Evolutionary conservation across 495 filamentous ascomycete species (phyloP).

Genomic region (Penicillium steckii): DNA sequence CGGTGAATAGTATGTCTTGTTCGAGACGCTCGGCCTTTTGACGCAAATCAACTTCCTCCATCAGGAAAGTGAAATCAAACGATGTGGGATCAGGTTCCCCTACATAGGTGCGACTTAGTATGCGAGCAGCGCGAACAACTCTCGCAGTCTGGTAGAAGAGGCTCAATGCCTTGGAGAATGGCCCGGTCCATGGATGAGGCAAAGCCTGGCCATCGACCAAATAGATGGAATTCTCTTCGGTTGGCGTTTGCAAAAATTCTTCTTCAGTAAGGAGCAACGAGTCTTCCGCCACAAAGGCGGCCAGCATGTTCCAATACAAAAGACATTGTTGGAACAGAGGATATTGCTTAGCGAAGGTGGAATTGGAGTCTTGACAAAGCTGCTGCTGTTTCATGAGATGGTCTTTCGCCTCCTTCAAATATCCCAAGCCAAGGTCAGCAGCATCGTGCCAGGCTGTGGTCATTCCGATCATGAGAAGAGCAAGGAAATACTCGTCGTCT

Average conservation of each 20-base stretch:
- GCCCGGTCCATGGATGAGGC: conserved; percentile 27
- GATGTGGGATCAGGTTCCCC: conserved; percentile 10
- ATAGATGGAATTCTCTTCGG: conserved; percentile 19
- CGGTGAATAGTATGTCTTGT: conserved; percentile 21
- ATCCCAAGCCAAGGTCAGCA: conserved; percentile 20
- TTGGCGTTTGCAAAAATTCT: conserved; percentile 12
- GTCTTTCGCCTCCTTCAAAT: conserved; percentile 24
- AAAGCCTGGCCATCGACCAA: conserved; percentile 23
- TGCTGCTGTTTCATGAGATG: conserved; percentile 18
- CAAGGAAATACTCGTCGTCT: conserved; percentile 26
- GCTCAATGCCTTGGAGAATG: conserved; percentile 18
- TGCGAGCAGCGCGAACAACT: conserved; percentile 17
- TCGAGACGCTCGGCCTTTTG: conserved; percentile 20
- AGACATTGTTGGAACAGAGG: conserved; percentile 26
- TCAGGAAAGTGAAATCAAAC: conserved; percentile 19
- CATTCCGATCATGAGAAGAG: conserved; percentile 24
- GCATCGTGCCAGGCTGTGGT: conserved; percentile 26
- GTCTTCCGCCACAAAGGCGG: conserved; percentile 26
- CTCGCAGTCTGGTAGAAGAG: conserved; percentile 24
- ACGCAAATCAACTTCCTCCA: conserved; percentile 21
- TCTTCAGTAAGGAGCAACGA: conserved; percentile 20
- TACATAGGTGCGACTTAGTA: conserved; percentile 10
- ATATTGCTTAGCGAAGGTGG: conserved; percentile 23
- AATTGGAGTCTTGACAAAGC: conserved; percentile 16
- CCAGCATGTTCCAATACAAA: conserved; percentile 25